Percentiles rank a stretch among this genome's conserved stretches.
These are phyloP conservation scores for Eleusine coracana DNA, from an alignment of 176 grass and related monocot species.

Conservation along the genomic window DNA sequence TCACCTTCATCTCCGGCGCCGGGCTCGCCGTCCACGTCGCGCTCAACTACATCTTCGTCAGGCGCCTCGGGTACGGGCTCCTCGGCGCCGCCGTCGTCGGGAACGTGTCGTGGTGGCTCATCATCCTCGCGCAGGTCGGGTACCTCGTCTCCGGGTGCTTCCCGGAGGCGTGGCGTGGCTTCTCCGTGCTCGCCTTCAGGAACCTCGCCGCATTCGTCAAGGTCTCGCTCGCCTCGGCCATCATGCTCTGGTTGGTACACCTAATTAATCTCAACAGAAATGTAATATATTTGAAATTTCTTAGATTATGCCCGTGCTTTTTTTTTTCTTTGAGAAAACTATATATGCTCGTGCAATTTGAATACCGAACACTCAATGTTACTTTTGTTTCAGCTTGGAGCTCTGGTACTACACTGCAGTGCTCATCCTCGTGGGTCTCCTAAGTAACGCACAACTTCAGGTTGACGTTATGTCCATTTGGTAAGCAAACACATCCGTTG, in stretches of 20 bases:
- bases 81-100: constrained; percentile 53
- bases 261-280: not conserved
- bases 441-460: constrained; percentile 65
- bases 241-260: constrained; percentile 62
- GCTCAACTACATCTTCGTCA: constrained; percentile 64
- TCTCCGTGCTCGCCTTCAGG: constrained; percentile 46
- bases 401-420: constrained; percentile 90
- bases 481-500: constrained; percentile 27
- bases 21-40: constrained; percentile 50
- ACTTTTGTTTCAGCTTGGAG: constrained; percentile 60
- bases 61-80: constrained; percentile 39
- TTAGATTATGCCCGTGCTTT: not conserved
- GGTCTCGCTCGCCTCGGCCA: constrained; percentile 64
- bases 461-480: constrained; percentile 90
- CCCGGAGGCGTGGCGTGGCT: constrained; percentile 53
- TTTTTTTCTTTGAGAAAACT: not conserved
- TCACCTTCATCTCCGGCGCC: constrained; percentile 56
- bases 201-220: constrained; percentile 62
- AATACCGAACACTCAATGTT: not conserved
- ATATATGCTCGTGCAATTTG: not conserved
- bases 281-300: no score
- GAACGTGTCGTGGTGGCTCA: constrained; percentile 59
- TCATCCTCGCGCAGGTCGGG: constrained; percentile 46
- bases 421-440: constrained; percentile 75
- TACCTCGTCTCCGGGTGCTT: constrained; percentile 60